These are phyloP conservation scores for Nannochloropsis salina DNA, from an alignment of 108 stramenopile genomes.

Conservation along the genomic window DNA sequence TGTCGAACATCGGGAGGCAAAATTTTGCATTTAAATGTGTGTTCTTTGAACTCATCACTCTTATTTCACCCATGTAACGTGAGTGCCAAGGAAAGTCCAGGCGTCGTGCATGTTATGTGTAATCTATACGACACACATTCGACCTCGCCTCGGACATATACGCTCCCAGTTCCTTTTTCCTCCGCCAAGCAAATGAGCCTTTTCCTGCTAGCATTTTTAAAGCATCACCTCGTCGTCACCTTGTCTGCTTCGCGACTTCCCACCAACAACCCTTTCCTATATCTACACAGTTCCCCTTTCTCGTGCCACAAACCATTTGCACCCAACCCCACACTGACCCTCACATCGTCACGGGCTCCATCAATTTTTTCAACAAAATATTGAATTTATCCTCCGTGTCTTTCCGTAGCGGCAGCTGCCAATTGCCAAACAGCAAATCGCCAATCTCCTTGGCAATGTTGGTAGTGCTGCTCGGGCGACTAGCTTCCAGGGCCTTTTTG, in stretches of 20 bases:
- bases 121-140: too few species aligned
- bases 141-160: too few species aligned
- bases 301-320: not conserved
- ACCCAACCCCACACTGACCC: not conserved
- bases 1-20: too few species aligned
- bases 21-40: too few species aligned
- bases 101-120: too few species aligned
- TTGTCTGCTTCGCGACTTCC: not conserved
- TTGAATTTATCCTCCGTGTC: conserved; percentile 6
- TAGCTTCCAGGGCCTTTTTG: conserved; percentile 60
- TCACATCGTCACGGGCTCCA: conserved; percentile 9
- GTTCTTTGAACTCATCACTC: too few species aligned
- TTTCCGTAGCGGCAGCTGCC: conserved; percentile 8
- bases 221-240: too few species aligned
- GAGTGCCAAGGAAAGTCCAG: too few species aligned
- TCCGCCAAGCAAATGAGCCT: too few species aligned
- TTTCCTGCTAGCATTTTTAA: too few species aligned
- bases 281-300: conserved; percentile 12
- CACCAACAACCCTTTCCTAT: not conserved
- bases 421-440: conserved; percentile 38
- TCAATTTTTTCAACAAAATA: conserved; percentile 15
- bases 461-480: conserved; percentile 61
- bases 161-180: too few species aligned
- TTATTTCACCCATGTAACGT: too few species aligned
- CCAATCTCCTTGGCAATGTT: conserved; percentile 77